Base-by-base conservation (phyloP, 805 yeast genomes). In the Ogataea parapolymorpha region DNA sequence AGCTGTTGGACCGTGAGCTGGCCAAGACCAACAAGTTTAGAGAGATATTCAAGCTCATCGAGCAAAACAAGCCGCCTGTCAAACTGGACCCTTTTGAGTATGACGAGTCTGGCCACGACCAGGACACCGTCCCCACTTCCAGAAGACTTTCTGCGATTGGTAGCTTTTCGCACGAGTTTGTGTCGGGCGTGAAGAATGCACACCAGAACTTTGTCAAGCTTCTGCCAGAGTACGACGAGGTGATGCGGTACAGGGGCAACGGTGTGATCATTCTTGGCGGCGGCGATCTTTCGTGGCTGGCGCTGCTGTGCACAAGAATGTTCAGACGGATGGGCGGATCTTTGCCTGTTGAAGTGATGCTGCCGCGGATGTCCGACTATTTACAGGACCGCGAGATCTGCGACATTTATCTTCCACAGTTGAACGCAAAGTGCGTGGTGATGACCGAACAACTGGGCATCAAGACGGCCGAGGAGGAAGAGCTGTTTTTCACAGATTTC, bases 261-360 rank as follows among this genome's bases (percentile, higher is more conserved):
- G 90, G 89, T 15, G 79, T 82, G 18, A 80, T 82, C 1, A 79
- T 77, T 40, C 77, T 81, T 15, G 90, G 87, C 34, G 87, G 88
- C 7, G 84, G 87, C 10, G 59, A 68, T 17, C 67, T 67, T 34
- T 79, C 84, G 39, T 74, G 85, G 75, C 61, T 81, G 32, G 71
- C 85, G 2, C 62, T 80, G 14, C 54, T 79, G 5, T 72, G 82
- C 7, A 67, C 82, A 24, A 68, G 74, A 54, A 63, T 69, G 51
- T 60, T 72, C 18, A 62, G 79, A 44, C 72, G 66, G 42, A 59
- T 71, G 42, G 77, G 75, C 3, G 74, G 77, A 1, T 50, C 61
- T 30, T 47, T 73, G 25, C 77, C 77, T 0, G 60, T 74, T 1
- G 77, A 74, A 47, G 59, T 74, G 35, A 62, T 72, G 61, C 54